A percentile compares a stretch with the other conserved stretches of the same genome.
phyloP scores from a whole-genome alignment of 352 stramenopile genomes.

The Hyaloperonospora brassicae region DNA sequence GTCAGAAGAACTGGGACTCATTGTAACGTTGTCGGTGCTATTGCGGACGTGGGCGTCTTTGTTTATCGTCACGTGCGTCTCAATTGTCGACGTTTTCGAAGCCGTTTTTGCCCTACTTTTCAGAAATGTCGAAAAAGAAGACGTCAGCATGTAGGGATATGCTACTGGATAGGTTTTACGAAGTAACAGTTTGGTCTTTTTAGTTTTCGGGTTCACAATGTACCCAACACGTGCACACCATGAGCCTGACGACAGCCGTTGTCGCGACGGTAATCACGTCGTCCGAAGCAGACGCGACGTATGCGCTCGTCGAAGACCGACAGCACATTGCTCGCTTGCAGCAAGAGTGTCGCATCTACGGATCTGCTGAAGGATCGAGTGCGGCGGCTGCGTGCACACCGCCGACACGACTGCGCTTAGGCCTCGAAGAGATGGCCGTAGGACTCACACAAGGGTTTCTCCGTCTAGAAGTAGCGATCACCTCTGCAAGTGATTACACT shows the following conservation, averaged over 20 bases:
- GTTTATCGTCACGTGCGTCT: slow-evolving; percentile 19
- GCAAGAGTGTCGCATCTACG: slow-evolving; percentile 23
- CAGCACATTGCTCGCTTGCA: slow-evolving; percentile 16
- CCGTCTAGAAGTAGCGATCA: slow-evolving; percentile 13
- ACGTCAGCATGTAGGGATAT: too few species aligned
- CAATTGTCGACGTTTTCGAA: slow-evolving; percentile 12
- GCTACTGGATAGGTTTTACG: too few species aligned
- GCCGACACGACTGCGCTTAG: slow-evolving; percentile 25
- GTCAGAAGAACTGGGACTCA: not conserved
- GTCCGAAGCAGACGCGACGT: slow-evolving; percentile 13
- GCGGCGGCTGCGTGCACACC: slow-evolving; percentile 1
- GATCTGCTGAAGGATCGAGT: slow-evolving; percentile 11
- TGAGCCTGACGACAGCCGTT: too few species aligned
- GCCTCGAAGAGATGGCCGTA: slow-evolving; percentile 42
- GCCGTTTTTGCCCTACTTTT: slow-evolving; percentile 11
- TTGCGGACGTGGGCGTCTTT: slow-evolving; percentile 9
- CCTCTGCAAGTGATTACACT: not conserved
- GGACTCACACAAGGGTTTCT: slow-evolving; percentile 34
- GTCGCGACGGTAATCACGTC: slow-evolving; percentile 11
- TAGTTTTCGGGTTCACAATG: too few species aligned
- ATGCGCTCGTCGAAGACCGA: slow-evolving; percentile 22
- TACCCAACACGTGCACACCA: too few species aligned
- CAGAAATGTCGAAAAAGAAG: too few species aligned
- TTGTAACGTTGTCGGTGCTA: slow-evolving; percentile 2
- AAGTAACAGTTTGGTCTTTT: too few species aligned